These are phyloP conservation scores for Oryza longistaminata DNA, from an alignment of 176 grass and related monocot genomes.

Conservation along the genomic window DNA sequence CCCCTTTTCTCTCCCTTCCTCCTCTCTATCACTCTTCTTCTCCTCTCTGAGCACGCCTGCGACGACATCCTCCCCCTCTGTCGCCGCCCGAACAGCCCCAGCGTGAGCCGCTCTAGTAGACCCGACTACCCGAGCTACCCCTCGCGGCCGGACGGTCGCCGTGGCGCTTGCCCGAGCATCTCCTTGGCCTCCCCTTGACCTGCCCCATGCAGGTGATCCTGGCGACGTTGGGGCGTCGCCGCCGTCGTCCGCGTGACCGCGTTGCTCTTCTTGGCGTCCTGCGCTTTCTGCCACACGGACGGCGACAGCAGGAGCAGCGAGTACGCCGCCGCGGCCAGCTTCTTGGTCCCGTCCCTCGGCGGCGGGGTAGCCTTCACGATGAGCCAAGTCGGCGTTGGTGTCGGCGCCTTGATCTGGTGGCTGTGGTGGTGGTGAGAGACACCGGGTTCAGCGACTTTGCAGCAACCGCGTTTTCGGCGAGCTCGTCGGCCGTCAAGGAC, in stretches of 20 bases:
- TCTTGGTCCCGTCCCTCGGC: slow-evolving; percentile 21
- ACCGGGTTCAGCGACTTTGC: too few relatives aligned
- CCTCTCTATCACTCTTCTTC: too few relatives aligned
- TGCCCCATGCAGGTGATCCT: slow-evolving; percentile 59
- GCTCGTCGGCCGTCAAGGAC: neutral
- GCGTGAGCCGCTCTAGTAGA: slow-evolving; percentile 16
- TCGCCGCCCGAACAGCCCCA: slow-evolving; percentile 32
- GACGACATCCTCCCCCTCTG: slow-evolving; percentile 18
- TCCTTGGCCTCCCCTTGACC: slow-evolving; percentile 28
- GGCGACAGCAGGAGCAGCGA: slow-evolving; percentile 44
- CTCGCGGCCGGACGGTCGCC: too few relatives aligned
- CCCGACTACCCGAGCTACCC: too few relatives aligned
- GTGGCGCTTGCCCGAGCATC: neutral
- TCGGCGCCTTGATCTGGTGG: slow-evolving; percentile 15
- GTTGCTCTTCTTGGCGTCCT: neutral
- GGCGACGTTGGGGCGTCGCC: slow-evolving; percentile 21
- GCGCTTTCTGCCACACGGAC: slow-evolving; percentile 29
- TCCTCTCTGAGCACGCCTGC: slow-evolving; percentile 17
- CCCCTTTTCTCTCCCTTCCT: too few relatives aligned
- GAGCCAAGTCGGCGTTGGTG: slow-evolving; percentile 27
- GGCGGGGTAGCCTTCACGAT: slow-evolving; percentile 12
- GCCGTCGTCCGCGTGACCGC: too few relatives aligned
- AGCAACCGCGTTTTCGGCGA: too few relatives aligned
- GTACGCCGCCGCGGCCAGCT: neutral
- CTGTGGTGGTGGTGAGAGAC: neutral